Evolutionary conservation across 768 basidiomycete species (phyloP).

Genomic region (Pilatotrama ljubarskyi): DNA sequence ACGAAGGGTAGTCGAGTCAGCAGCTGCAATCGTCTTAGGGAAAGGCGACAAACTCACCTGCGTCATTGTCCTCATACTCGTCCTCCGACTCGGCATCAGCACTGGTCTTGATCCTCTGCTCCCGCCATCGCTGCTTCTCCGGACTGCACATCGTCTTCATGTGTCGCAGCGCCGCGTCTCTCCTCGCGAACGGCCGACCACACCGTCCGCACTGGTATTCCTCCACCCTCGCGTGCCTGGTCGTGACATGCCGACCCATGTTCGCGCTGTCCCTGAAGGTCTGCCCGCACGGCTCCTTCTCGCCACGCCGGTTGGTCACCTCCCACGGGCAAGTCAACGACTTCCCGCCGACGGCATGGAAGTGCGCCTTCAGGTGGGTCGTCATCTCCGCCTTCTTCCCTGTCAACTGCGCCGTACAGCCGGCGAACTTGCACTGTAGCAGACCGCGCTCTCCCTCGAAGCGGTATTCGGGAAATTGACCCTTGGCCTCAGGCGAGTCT

Average conservation of each 20-base stretch:
- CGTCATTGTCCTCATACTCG: not conserved
- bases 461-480: constrained; percentile 16
- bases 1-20: not conserved
- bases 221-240: constrained; percentile 15
- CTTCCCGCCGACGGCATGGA: constrained; percentile 2
- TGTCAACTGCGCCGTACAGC: constrained; percentile 6
- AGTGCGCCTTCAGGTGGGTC: constrained; percentile 19
- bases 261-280: constrained; percentile 22
- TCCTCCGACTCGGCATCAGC: not conserved
- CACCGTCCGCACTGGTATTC: constrained; percentile 17
- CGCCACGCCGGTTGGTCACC: not conserved
- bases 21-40: not conserved
- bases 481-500: constrained; percentile 13
- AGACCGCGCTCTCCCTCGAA: constrained; percentile 11
- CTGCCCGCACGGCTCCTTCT: constrained; percentile 9
- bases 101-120: not conserved
- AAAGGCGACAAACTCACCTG: not conserved
- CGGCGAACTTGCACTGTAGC: constrained; percentile 9
- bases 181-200: constrained; percentile 10
- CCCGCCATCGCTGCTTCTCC: constrained; percentile 1
- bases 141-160: constrained; percentile 20
- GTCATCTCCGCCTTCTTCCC: constrained; percentile 20
- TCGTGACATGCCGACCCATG: constrained; percentile 17
- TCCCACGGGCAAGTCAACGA: constrained; percentile 13
- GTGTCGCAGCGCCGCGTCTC: constrained; percentile 19